These are phyloP conservation scores for Erysimum cheiranthoides DNA, from an alignment of 345 rosid species.

Conservation along the genomic window DNA sequence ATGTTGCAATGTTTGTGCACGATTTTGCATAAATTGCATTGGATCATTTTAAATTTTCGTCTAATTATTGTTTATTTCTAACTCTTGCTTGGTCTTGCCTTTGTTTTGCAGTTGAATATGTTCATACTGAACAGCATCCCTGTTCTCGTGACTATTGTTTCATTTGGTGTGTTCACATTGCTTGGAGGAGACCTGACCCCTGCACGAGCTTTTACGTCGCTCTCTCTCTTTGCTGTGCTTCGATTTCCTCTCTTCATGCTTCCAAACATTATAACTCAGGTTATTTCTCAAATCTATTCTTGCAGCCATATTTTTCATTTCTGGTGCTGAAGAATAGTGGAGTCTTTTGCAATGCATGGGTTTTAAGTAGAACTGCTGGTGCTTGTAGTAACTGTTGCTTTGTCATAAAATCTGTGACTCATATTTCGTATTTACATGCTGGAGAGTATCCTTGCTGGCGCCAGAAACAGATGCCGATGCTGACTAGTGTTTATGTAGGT, in stretches of 20 bases:
- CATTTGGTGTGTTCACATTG: conserved; percentile 94
- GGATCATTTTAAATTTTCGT: not conserved
- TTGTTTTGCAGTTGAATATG: conserved; percentile 69
- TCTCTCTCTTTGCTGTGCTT: conserved; percentile 94
- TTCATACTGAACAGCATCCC: conserved; percentile 91
- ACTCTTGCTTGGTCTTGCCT: conserved; percentile 44
- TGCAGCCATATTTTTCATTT: conserved; percentile 23
- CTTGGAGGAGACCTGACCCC: conserved; percentile 99
- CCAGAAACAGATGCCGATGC: conserved; percentile 19
- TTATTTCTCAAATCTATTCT: conserved; percentile 33
- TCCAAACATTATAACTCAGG: conserved; percentile 96
- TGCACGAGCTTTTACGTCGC: conserved; percentile 95
- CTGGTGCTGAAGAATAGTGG: not conserved
- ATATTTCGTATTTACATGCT: not conserved
- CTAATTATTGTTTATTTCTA: conserved; percentile 34
- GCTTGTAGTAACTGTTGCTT: conserved; percentile 8
- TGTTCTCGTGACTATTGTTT: conserved; percentile 88
- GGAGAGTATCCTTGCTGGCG: not conserved
- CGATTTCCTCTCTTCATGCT: conserved; percentile 97
- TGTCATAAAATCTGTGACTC: not conserved
- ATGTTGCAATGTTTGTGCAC: not conserved
- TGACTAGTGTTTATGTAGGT: conserved; percentile 54
- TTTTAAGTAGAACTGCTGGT: conserved; percentile 12
- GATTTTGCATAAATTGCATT: conserved; percentile 2
- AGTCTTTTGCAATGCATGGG: conserved; percentile 15